These are phyloP conservation scores for Domatiomyces catenatus DNA, from an alignment of 2,329 filamentous ascomycete species.

Conservation along the genomic window DNA sequence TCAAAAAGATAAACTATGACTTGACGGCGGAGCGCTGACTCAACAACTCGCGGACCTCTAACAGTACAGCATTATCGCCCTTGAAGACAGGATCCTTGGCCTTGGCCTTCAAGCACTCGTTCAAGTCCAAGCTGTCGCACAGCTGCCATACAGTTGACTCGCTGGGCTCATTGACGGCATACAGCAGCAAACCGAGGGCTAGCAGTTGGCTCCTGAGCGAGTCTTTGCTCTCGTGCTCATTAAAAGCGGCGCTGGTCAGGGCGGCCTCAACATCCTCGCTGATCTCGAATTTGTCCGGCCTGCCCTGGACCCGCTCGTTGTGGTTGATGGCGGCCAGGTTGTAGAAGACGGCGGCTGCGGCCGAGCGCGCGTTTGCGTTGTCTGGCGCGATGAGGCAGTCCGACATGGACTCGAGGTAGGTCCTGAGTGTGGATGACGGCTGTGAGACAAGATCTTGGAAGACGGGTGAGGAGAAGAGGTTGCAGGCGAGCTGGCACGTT, in stretches of 20 bases:
- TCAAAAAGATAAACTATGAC: not conserved
- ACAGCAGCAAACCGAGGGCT: conserved; percentile 61
- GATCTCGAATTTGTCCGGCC: conserved; percentile 28
- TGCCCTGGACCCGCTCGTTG: conserved; percentile 43
- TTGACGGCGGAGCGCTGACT: not conserved
- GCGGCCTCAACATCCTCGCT: conserved; percentile 57
- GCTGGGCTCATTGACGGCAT: conserved; percentile 41
- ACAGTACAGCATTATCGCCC: conserved; percentile 39
- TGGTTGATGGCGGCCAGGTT: conserved; percentile 63
- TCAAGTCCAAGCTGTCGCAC: conserved; percentile 61
- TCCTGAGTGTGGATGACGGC: conserved; percentile 32
- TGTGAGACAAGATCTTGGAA: conserved; percentile 37
- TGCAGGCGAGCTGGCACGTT: conserved; percentile 68
- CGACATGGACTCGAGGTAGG: conserved; percentile 52
- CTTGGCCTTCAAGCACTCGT: conserved; percentile 44
- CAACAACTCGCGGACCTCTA: conserved; percentile 28
- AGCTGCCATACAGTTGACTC: conserved; percentile 67
- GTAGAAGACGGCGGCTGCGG: conserved; percentile 68
- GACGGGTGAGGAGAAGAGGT: conserved; percentile 62
- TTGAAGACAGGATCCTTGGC: conserved; percentile 39
- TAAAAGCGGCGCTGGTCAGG: conserved; percentile 55
- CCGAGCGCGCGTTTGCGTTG: conserved; percentile 60
- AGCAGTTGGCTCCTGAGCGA: conserved; percentile 62
- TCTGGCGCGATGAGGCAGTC: conserved; percentile 63
- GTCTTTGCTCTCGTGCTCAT: conserved; percentile 42